Evolutionary conservation across 2,329 filamentous ascomycete species (phyloP), one percentile per base, ranked within the genome.

Genomic region (Arthrobotrys megalospora): DNA sequence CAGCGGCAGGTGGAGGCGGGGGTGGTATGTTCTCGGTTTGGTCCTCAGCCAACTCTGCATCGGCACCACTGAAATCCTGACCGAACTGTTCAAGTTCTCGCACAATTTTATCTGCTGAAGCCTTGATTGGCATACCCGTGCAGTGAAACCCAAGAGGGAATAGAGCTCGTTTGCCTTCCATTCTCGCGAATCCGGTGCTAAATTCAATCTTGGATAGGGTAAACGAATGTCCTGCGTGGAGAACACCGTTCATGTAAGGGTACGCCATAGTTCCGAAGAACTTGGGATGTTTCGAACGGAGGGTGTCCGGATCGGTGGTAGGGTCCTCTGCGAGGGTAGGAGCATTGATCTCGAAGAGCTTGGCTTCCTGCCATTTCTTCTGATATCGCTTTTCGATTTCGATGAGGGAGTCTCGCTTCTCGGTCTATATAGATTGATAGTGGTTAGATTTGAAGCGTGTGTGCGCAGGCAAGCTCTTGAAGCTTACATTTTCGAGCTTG

Each of bases 121-220:
- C 94, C 86, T 97, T 97, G 87, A 99, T 99, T 53, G 94, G 94
- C 91, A 99, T 96, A 82, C 96, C 96, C 0, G 95, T 98, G 86
- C 92, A 93, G 87, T 99, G 96, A 87, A 94, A 99, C 36, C 95
- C 96, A 83, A 96, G 91, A 72, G 96, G 96, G 84, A 96, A 97
- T 66, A 98, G 87, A 72, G 91, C 88, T 66, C 91, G 89, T 87
- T 95, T 95, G 83, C 96, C 96, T 84, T 94, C 90, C 93, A 98
- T 96, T 70, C 95, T 89, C 55, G 92, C 91, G 83, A 93, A 94
- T 50, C 95, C 93, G 24, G 92, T 90, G 73, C 91, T 91, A 85
- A 98, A 99, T 85, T 99, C 96, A 82, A 97, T 90, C 86, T 99
- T 99, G 83, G 90, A 92, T 79, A 93, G 90, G 21, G 94, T 96